Evolutionary conservation across 1,284 basidiomycete genomes (phyloP).

Genomic region (Phylloporus sp.): DNA sequence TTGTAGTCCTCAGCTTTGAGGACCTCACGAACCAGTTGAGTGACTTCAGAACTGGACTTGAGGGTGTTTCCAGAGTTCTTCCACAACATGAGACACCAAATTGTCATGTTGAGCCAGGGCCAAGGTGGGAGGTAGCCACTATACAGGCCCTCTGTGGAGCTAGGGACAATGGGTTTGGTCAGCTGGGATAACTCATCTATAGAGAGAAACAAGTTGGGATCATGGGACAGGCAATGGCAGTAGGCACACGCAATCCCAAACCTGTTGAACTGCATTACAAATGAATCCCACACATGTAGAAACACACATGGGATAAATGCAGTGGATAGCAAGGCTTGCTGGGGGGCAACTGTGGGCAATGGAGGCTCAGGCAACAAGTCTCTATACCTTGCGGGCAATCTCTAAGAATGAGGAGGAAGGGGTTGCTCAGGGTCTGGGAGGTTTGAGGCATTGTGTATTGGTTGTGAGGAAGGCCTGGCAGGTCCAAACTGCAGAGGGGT

Average conservation of each 20-base stretch:
- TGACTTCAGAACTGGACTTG: too few relatives aligned
- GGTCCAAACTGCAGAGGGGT: too few relatives aligned
- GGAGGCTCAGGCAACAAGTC: not conserved
- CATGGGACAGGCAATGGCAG: not conserved
- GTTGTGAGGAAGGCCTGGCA: too few relatives aligned
- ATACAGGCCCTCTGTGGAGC: too few relatives aligned
- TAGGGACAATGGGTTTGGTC: too few relatives aligned
- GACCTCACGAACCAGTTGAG: conserved; percentile 4
- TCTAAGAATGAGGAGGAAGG: not conserved
- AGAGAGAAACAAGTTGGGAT: not conserved
- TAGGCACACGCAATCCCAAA: not conserved
- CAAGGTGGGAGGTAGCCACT: not conserved
- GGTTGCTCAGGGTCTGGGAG: not conserved
- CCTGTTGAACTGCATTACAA: not conserved
- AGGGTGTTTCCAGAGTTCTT: too few relatives aligned
- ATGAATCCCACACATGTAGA: too few relatives aligned
- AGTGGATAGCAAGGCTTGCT: not conserved
- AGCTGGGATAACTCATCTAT: too few relatives aligned
- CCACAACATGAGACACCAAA: not conserved
- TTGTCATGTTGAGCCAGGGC: not conserved
- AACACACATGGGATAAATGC: too few relatives aligned
- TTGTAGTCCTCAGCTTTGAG: conserved; percentile 8
- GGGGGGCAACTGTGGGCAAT: not conserved
- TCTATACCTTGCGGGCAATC: not conserved
- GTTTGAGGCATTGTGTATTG: too few relatives aligned